Percentiles rank a stretch among this genome's conserved stretches.
phyloP scores from a whole-genome alignment of 225 moss, liverwort and hornwort species.

The Anthoceros angustus region DNA sequence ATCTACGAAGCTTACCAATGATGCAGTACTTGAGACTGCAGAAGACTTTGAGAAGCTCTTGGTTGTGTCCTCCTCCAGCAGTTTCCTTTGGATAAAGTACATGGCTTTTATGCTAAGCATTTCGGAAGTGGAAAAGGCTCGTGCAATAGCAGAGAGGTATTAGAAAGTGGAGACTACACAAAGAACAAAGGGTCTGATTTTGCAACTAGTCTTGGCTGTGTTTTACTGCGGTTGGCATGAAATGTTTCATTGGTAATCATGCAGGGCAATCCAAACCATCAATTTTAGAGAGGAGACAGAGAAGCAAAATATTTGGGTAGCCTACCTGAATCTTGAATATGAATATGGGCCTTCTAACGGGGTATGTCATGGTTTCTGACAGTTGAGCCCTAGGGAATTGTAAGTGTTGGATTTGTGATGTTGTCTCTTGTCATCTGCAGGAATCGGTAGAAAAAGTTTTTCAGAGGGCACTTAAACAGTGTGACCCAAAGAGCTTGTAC shows the following conservation, averaged over 20 bases:
- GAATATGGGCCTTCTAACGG: conserved; percentile 69
- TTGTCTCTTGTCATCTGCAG: conserved; percentile 24
- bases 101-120: conserved; percentile 87
- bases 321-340: conserved; percentile 91
- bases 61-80: conserved; percentile 69
- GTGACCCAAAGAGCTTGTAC: conserved; percentile 80
- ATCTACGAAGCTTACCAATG: conserved; percentile 61
- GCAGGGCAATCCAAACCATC: conserved; percentile 72
- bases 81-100: conserved; percentile 96
- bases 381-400: not conserved
- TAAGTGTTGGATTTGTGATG: conserved; percentile 5
- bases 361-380: conserved; percentile 15
- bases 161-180: not conserved
- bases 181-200: not conserved
- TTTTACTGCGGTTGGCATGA: not conserved
- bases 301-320: conserved; percentile 94
- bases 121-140: conserved; percentile 76
- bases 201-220: not conserved
- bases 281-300: conserved; percentile 87
- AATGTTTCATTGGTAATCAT: conserved; percentile 10
- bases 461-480: conserved; percentile 57
- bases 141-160: conserved; percentile 82
- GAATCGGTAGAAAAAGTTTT: conserved; percentile 76
- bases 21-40: conserved; percentile 58
- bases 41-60: conserved; percentile 93